Evolutionary conservation across 2,329 filamentous ascomycete species (phyloP), one percentile per base, ranked within the genome.

Genomic region (Colletotrichum cordylinicola): DNA sequence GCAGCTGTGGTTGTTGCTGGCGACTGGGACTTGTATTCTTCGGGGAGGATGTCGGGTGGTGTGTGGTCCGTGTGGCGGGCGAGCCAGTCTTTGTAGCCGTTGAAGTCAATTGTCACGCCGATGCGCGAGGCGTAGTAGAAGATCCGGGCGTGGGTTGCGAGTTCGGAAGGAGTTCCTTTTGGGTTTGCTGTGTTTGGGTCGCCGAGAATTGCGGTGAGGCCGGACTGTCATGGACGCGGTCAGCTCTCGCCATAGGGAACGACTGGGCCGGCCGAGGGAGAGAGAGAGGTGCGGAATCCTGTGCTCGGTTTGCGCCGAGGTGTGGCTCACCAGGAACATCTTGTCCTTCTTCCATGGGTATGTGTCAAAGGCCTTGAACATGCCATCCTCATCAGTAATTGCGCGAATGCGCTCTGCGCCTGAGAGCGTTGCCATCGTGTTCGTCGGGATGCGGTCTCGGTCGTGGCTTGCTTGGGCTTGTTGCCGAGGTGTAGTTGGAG

Each of bases 311-410:
- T 52, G 70, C 35, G 60, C 29, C 29, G 48, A 55, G 60, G 39
- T 61, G 24, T 48, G 60, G 13, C 79, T 58, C 84, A 92, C 92
- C 85, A 94, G 91, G 80, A 95, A 95, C 78, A 91, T 91, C 67
- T 88, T 87, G 83, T 95, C 94, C 77, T 89, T 89, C 75, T 88
- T 88, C 93, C 93, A 95, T 21, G 90, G 88, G 80, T 95, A 95
- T 29, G 85, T 84, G 79, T 94, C 92, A 67, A 95, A 90, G 77
- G 92, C 90, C 73, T 87, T 84, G 82, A 91, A 94, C 74, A 92
- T 82, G 67, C 85, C 82, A 76, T 84, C 83, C 70, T 87, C 79
- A 73, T 84, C 82, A 48, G 80, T 82, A 67, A 86, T 82, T 27
- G 83, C 84, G 75, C 85, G 85, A 77, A 87, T 87, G 77, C 82